These are phyloP conservation scores for Wickerhamomyces ciferrii DNA, from an alignment of 805 yeast species.

Conservation along the genomic window DNA sequence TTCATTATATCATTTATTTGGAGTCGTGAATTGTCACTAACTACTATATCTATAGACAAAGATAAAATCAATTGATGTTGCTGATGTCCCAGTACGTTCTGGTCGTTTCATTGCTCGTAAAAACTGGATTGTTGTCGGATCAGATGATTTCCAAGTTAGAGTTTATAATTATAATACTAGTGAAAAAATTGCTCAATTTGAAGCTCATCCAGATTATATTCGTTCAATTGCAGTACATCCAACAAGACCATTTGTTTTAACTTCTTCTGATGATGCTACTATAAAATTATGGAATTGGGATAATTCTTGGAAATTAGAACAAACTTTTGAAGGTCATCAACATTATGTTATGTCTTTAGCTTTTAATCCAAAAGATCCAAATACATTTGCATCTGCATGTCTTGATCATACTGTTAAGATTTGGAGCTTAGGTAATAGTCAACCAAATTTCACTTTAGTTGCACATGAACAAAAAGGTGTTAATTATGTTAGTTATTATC, in stretches of 20 bases:
- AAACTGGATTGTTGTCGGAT: slow-evolving; percentile 95
- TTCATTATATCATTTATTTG: too few relatives aligned
- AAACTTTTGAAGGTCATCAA: slow-evolving; percentile 90
- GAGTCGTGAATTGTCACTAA: neutral
- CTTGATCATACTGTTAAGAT: slow-evolving; percentile 94
- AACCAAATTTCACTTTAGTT: slow-evolving; percentile 84
- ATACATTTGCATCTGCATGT: slow-evolving; percentile 96
- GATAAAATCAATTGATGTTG: slow-evolving; percentile 87
- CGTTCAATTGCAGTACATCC: slow-evolving; percentile 94
- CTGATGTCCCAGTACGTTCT: slow-evolving; percentile 94
- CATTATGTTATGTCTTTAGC: slow-evolving; percentile 94
- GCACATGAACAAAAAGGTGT: slow-evolving; percentile 95
- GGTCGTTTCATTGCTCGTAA: slow-evolving; percentile 94
- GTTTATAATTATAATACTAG: slow-evolving; percentile 94
- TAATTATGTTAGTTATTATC: slow-evolving; percentile 94
- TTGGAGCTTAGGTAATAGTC: slow-evolving; percentile 87
- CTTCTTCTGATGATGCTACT: slow-evolving; percentile 89
- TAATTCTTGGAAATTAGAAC: slow-evolving; percentile 83
- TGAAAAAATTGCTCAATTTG: slow-evolving; percentile 90
- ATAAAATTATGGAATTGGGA: slow-evolving; percentile 98
- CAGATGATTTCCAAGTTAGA: slow-evolving; percentile 92
- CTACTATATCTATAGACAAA: slow-evolving; percentile 34
- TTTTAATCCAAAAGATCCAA: slow-evolving; percentile 96
- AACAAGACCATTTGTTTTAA: slow-evolving; percentile 79
- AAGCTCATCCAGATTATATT: slow-evolving; percentile 97